These are phyloP conservation scores for Syncephalastrum racemosum DNA, from an alignment of 371 early-diverging fungal genomes.

Conservation along the genomic window DNA sequence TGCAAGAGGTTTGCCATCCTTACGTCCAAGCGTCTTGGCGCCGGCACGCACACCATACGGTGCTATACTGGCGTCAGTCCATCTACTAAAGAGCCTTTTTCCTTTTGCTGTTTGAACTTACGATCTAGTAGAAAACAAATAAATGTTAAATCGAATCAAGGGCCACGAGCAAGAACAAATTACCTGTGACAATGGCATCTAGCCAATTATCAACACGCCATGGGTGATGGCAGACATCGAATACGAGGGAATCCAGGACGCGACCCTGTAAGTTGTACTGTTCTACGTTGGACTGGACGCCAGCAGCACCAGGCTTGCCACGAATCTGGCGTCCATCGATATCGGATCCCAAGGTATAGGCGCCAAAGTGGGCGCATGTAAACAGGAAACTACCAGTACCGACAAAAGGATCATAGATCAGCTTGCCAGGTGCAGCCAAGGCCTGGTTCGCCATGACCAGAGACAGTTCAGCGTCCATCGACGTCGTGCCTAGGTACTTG, in stretches of 20 bases:
- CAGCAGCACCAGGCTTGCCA: slow-evolving; percentile 67
- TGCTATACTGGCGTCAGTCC: slow-evolving; percentile 42
- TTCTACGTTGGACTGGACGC: slow-evolving; percentile 67
- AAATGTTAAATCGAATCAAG: background rate
- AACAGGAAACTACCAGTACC: slow-evolving; percentile 94
- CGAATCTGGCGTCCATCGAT: slow-evolving; percentile 97
- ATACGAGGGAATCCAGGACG: slow-evolving; percentile 82
- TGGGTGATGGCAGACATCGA: slow-evolving; percentile 89
- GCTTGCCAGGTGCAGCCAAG: slow-evolving; percentile 69
- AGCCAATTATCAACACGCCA: slow-evolving; percentile 75
- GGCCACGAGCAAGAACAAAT: background rate
- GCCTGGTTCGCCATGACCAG: slow-evolving; percentile 96
- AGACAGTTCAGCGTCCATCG: slow-evolving; percentile 97
- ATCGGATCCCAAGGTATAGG: slow-evolving; percentile 91
- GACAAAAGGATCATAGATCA: slow-evolving; percentile 97
- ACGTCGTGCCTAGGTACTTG: slow-evolving; percentile 91
- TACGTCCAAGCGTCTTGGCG: slow-evolving; percentile 88
- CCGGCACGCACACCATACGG: slow-evolving; percentile 98
- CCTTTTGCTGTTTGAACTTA: slow-evolving; percentile 5
- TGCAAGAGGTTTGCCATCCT: slow-evolving; percentile 56
- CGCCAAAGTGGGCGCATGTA: slow-evolving; percentile 92
- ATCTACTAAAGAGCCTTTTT: background rate
- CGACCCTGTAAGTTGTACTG: slow-evolving; percentile 78
- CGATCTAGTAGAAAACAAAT: slow-evolving; percentile 8
- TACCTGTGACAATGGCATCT: slow-evolving; percentile 81